These are phyloP conservation scores for Cryptococcus depauperatus DNA, from an alignment of 1,284 basidiomycete species.

Conservation along the genomic window DNA sequence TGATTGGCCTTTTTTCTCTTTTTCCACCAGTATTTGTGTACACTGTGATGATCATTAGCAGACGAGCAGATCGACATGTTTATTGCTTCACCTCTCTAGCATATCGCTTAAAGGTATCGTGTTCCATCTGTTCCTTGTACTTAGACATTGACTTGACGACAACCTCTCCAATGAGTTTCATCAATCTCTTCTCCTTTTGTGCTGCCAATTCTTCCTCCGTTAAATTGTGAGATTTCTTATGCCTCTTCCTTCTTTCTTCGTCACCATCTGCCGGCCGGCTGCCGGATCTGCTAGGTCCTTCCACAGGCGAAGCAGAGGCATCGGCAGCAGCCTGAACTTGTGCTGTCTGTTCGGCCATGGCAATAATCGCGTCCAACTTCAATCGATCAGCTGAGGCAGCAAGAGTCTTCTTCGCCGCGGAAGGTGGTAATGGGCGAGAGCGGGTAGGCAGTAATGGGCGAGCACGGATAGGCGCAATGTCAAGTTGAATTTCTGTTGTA, in stretches of 20 bases:
- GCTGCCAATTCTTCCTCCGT: constrained; percentile 34
- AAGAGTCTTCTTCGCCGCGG: constrained; percentile 7
- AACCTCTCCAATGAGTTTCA: constrained; percentile 76
- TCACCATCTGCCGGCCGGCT: constrained; percentile 14
- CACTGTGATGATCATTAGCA: constrained; percentile 47
- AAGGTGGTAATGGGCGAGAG: constrained; percentile 21
- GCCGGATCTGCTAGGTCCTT: constrained; percentile 19
- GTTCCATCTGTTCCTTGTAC: constrained; percentile 69
- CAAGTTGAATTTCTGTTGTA: constrained; percentile 19
- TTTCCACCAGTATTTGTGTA: constrained; percentile 72
- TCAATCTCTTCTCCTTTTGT: constrained; percentile 70
- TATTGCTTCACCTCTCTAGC: constrained; percentile 72
- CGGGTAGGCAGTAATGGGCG: constrained; percentile 17
- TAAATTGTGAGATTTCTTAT: constrained; percentile 35
- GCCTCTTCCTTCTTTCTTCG: constrained; percentile 29
- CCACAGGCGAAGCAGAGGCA: constrained; percentile 27
- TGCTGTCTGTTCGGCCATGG: constrained; percentile 41
- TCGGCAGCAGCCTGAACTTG: constrained; percentile 42
- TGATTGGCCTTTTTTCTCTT: constrained; percentile 82
- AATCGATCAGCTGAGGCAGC: constrained; percentile 20
- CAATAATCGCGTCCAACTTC: constrained; percentile 45
- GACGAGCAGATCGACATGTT: neutral
- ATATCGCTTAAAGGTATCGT: constrained; percentile 85
- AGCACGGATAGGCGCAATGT: constrained; percentile 29
- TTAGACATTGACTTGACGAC: constrained; percentile 90